Percentiles rank a stretch among this genome's conserved stretches.
phyloP scores from a whole-genome alignment of 1,284 basidiomycete species.

The Rhodotorula glutinis region DNA sequence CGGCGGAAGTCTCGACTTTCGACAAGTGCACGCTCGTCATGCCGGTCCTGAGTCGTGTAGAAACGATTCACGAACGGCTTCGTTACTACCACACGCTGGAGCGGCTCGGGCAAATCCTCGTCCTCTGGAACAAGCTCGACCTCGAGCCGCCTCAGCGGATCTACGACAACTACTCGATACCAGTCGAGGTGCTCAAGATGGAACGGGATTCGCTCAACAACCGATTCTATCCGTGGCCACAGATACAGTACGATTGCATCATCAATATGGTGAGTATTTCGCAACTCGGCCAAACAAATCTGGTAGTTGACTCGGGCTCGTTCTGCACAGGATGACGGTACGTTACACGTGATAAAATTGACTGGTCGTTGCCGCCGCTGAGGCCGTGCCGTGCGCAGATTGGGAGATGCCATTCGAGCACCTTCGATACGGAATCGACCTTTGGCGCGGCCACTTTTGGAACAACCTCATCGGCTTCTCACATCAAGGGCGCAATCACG shows the following conservation, averaged over 20 bases:
- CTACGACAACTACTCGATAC: slow-evolving; percentile 4
- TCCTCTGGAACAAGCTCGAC: slow-evolving; percentile 18
- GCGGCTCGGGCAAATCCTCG: slow-evolving; percentile 15
- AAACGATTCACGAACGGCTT: slow-evolving; percentile 10
- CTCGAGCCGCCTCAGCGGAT: neutral
- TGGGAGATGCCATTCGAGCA: slow-evolving; percentile 20
- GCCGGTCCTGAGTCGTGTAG: slow-evolving; percentile 7
- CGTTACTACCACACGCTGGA: slow-evolving; percentile 6
- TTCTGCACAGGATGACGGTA: slow-evolving; percentile 1
- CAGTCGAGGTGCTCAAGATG: slow-evolving; percentile 13
- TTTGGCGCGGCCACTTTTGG: slow-evolving; percentile 10
- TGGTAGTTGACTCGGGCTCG: too few species aligned
- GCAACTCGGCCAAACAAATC: too few species aligned
- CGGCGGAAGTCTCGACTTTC: slow-evolving; percentile 4
- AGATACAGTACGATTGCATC: slow-evolving; percentile 8
- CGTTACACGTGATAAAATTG: neutral
- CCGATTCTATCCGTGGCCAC: slow-evolving; percentile 12
- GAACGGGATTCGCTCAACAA: slow-evolving; percentile 11
- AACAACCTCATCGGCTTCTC: slow-evolving; percentile 2
- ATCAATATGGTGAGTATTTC: slow-evolving; percentile 11
- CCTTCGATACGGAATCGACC: slow-evolving; percentile 5
- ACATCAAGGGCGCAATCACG: slow-evolving; percentile 8
- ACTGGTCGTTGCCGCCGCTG: neutral
- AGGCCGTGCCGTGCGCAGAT: neutral
- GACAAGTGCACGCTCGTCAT: slow-evolving; percentile 24